phyloP scores from a whole-genome alignment of 1,284 basidiomycete genomes.

The Cystobasidium slooffiae region DNA sequence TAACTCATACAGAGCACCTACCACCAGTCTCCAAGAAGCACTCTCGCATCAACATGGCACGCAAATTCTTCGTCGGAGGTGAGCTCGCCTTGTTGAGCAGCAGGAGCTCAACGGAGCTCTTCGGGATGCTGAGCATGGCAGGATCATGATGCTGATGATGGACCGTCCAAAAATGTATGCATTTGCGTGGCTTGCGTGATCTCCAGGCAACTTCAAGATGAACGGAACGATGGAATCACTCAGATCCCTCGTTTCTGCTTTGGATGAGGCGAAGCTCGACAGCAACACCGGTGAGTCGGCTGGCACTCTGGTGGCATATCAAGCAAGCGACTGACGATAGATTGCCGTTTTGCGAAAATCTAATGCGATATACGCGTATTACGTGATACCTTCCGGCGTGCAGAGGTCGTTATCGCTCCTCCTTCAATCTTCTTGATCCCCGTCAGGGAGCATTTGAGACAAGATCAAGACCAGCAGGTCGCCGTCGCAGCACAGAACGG shows the following conservation, averaged over 20 bases:
- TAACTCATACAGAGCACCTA: neutral
- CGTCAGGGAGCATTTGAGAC: constrained; percentile 63
- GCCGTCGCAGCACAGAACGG: constrained; percentile 86
- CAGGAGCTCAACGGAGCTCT: constrained; percentile 7
- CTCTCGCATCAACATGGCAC: constrained; percentile 62
- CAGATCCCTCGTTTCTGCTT: constrained; percentile 66
- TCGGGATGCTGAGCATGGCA: neutral
- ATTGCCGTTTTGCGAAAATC: too few species aligned
- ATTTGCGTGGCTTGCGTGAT: neutral
- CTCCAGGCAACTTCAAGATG: constrained; percentile 80
- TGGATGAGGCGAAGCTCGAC: constrained; percentile 79
- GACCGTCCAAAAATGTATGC: neutral
- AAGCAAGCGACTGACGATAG: too few species aligned
- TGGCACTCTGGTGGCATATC: too few species aligned
- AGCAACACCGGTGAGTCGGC: constrained; percentile 66
- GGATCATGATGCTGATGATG: neutral
- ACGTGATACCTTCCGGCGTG: constrained; percentile 51
- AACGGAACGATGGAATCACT: constrained; percentile 73
- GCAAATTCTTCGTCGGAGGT: constrained; percentile 84
- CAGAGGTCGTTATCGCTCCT: constrained; percentile 90
- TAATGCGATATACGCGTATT: too few species aligned
- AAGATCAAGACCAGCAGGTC: constrained; percentile 47
- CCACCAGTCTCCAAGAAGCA: neutral
- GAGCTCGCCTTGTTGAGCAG: constrained; percentile 13
- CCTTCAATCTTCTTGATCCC: constrained; percentile 84